A percentile compares a stretch with the other conserved stretches of the same genome.
Evolutionary conservation across 2,329 filamentous ascomycete species (phyloP).

Genomic region (Scolecobasidium constrictum): DNA sequence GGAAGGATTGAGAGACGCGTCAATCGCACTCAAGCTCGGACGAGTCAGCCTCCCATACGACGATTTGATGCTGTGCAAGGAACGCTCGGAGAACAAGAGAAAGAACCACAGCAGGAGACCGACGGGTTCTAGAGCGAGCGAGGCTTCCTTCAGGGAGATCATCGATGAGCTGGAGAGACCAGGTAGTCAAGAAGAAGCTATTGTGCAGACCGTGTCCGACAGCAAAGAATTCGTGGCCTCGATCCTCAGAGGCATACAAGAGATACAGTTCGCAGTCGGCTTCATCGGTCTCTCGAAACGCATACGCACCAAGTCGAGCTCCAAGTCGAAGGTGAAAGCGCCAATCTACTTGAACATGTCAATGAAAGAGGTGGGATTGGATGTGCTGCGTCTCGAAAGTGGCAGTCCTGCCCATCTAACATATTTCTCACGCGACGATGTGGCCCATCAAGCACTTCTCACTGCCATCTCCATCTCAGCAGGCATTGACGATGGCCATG

Average conservation of each 20-base stretch:
- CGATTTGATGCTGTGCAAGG: conserved; percentile 57
- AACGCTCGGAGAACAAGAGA: conserved; percentile 41
- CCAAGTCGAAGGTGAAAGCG: background rate
- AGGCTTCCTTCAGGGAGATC: conserved; percentile 61
- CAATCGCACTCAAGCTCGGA: conserved; percentile 82
- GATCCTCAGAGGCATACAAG: conserved; percentile 82
- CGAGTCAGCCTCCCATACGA: conserved; percentile 85
- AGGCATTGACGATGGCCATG: conserved; percentile 81
- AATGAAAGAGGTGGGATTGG: conserved; percentile 93
- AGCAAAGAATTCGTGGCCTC: conserved; percentile 89
- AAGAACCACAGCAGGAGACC: conserved; percentile 12
- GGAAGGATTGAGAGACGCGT: conserved; percentile 81
- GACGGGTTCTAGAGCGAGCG: conserved; percentile 26
- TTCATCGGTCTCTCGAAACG: conserved; percentile 80
- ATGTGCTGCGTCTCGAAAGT: conserved; percentile 81
- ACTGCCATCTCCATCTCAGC: conserved; percentile 88
- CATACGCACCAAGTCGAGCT: conserved; percentile 49
- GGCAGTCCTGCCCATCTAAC: conserved; percentile 93
- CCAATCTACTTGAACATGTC: conserved; percentile 76
- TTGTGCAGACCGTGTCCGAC: conserved; percentile 78
- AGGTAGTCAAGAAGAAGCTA: conserved; percentile 53
- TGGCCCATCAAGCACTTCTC: conserved; percentile 87
- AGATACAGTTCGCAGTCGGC: conserved; percentile 90
- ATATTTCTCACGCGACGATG: conserved; percentile 90
- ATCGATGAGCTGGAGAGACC: conserved; percentile 62